Base-by-base conservation (phyloP, 2,329 filamentous ascomycete species). In the Aureobasidium sp. region DNA sequence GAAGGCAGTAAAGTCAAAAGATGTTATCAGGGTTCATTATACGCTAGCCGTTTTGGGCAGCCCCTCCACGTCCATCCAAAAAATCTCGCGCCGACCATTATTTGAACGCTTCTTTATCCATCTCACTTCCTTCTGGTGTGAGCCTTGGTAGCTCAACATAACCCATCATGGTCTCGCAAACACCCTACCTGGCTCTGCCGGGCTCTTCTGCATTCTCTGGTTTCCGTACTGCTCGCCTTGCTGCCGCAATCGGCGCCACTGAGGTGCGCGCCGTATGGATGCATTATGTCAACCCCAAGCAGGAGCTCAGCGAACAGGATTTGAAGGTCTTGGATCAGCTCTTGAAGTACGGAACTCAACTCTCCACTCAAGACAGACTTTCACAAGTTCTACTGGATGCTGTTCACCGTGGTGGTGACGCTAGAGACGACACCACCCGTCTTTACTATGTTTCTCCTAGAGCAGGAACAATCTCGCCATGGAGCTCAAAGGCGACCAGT, bases 401-500 rank as follows among this genome's bases (percentile, higher is more conserved):
- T 23, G 65, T 79, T 55, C 69, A 72, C 62, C 79, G 80, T 65
- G 76, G 77, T 63, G 77, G 77, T 62, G 73, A 77, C 70, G 78
- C 75, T 63, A 73, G 68, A 67, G 79, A 82, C 62, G 76, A 79
- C 57, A 57, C 55, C n/a, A 73, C 78, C 61, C 77, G 79, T 45
- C 78, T 86, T 64, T 82, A 89, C 71, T 90, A 91, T 71, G 81
- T 96, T 61, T 85, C 83, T 49, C 93, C 93, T 21, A 84, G 93
- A 66, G 88, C 89, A 19, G 84, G 84, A 68, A 92, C 84, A 1
- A 86, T 95, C 66, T 96, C 92, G 42, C 94, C 94, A 71, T 99
- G 94, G 94, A 96, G 91, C 75, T 96, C 92, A 60, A 92, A 96
- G 74, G 93, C 92, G 29, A 96, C 93, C 49, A 93, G 86, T 71